These are phyloP conservation scores for Spergularia azorica DNA, from an alignment of 179 eudicot genomes.

Conservation along the genomic window DNA sequence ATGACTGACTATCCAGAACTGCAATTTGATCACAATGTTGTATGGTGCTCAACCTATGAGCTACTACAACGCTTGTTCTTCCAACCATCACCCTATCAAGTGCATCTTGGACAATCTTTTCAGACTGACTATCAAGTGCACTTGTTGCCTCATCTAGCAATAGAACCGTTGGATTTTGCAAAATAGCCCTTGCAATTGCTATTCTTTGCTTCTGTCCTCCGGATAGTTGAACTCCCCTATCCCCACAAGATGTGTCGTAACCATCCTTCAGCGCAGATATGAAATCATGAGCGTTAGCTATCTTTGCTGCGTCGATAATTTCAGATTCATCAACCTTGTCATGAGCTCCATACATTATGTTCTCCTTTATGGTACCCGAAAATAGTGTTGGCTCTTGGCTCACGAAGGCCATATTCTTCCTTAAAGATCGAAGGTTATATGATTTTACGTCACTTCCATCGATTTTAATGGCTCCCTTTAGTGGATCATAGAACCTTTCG, in stretches of 20 bases:
- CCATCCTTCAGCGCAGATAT: conserved; percentile 62
- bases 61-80: conserved; percentile 76
- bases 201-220: conserved; percentile 85
- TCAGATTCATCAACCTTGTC: conserved; percentile 51
- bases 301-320: conserved; percentile 64
- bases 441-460: conserved; percentile 65
- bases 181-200: conserved; percentile 78
- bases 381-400: conserved; percentile 87
- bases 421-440: conserved; percentile 58
- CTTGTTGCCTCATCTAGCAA: conserved; percentile 82
- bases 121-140: conserved; percentile 77
- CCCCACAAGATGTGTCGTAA: conserved; percentile 74
- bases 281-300: conserved; percentile 81
- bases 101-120: conserved; percentile 79
- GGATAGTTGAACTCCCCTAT: conserved; percentile 69
- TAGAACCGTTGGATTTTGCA: conserved; percentile 59
- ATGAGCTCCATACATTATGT: conserved; percentile 60
- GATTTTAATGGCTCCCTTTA: conserved; percentile 51
- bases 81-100: conserved; percentile 80
- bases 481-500: conserved; percentile 78
- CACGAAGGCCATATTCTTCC: conserved; percentile 74
- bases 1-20: conserved; percentile 65
- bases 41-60: conserved; percentile 72
- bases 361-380: conserved; percentile 64
- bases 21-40: conserved; percentile 61